Evolutionary conservation across 1,284 basidiomycete genomes (phyloP), one percentile per base, ranked within the genome.

Genomic region (Flammula alnicola): DNA sequence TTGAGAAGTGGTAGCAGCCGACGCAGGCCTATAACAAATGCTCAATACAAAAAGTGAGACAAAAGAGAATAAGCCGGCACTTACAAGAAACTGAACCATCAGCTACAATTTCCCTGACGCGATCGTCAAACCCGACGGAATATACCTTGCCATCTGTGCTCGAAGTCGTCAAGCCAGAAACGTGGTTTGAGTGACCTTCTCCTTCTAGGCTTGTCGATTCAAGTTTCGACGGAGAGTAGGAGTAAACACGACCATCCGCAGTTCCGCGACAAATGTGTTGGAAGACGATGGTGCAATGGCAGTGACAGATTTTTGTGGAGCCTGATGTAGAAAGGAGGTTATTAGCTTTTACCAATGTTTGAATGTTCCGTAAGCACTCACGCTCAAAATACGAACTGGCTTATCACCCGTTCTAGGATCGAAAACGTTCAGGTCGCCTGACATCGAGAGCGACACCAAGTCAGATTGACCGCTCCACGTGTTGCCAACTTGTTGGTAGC

Each of bases 401-500:
- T 81, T 83, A 41, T 81, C 75, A 1, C 78, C 78, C 9, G 76
- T 76, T 31, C 92, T 78, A 14, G 83, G 81, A 67, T 98, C 95
- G 64, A 96, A 86, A 14, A 97, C 65, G 63, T 91, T 94, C 46
- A 99, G 76, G 47, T 84, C 81, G 12, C 96, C 95, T 0, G 83
- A 84, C 60, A 97, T 75, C 2, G 93, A 93, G 31, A 98, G 75
- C 3, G 94, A 95, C 27, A 95, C 86, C 47, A 98, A 82, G 47
- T 83, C 81, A 40, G 79, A 78, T 32, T 83, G 79, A 37, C 80
- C 81, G 52, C 81, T 88, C 83, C 90, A 97, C 12, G 86, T 83
- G 57, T 91, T 91, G 30, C 96, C 96, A 40, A 95, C 85, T 74
- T 98, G 96, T 64, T 96, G 93, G 57, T 86, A 70, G 35, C 76